These are phyloP conservation scores for Pleurozium schreberi DNA, from an alignment of 225 moss, liverwort and hornwort genomes.

Conservation along the genomic window DNA sequence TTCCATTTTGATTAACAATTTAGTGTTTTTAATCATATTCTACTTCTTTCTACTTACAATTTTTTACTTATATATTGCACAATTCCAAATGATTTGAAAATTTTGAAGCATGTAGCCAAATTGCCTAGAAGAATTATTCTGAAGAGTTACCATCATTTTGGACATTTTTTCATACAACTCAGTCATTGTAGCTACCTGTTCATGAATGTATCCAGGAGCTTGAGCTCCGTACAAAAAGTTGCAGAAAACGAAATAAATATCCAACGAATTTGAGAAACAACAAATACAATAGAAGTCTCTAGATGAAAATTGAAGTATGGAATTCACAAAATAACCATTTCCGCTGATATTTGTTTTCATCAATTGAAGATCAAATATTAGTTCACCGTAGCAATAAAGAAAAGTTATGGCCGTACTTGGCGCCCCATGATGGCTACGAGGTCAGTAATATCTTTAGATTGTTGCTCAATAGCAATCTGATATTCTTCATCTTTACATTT, in stretches of 20 bases:
- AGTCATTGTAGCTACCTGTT: no score
- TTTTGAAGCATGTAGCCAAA: no score
- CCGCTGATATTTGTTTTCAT: background rate
- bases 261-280: background rate
- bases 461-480: constrained; percentile 26
- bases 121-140: no score
- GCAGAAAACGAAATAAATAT: background rate
- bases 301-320: background rate
- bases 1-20: no score
- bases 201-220: background rate
- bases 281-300: background rate
- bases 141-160: no score
- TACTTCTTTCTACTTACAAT: no score
- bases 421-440: constrained; percentile 26
- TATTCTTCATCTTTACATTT: constrained; percentile 50
- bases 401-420: background rate
- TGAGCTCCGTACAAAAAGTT: background rate
- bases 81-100: no score
- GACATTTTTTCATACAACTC: no score
- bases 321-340: background rate
- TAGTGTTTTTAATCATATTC: no score
- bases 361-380: background rate
- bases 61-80: no score
- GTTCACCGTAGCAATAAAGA: background rate
- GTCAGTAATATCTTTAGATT: constrained; percentile 37